phyloP scores from a whole-genome alignment of 345 rosid species.

The Eucalyptus erythrocorys region DNA sequence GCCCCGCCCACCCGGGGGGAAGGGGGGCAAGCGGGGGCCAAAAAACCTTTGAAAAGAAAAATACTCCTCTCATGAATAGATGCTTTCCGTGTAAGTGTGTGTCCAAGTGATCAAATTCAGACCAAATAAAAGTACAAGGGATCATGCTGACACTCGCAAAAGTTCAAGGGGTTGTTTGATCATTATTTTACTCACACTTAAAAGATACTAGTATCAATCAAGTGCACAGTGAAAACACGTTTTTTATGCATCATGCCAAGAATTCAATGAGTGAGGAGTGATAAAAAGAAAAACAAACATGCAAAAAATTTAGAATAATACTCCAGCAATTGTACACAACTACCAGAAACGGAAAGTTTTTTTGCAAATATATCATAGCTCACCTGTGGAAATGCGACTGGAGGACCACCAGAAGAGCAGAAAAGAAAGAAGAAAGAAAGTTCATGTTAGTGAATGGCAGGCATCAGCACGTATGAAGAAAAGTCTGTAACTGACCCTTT shows the following conservation, averaged over 20 bases:
- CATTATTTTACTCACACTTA: not conserved
- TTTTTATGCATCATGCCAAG: not conserved
- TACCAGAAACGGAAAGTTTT: not conserved
- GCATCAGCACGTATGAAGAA: not conserved
- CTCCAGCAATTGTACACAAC: not conserved
- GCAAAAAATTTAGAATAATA: not conserved
- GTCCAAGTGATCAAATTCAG: not conserved
- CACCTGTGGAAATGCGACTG: conserved; percentile 97
- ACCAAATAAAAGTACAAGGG: not conserved
- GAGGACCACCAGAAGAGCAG: not conserved
- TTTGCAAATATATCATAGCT: conserved; percentile 1
- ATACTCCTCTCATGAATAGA: not conserved
- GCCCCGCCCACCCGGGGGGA: not conserved
- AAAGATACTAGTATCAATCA: not conserved
- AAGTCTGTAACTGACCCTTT: not conserved
- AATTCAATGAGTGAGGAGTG: not conserved
- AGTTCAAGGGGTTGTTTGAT: not conserved
- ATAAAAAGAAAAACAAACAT: not conserved
- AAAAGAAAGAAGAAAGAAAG: not conserved
- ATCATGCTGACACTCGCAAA: not conserved
- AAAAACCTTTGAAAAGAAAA: not conserved
- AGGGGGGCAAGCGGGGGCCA: not conserved
- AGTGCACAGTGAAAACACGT: not conserved
- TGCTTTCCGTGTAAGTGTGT: not conserved
- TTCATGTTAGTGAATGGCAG: not conserved